Base-by-base conservation (phyloP, 768 basidiomycete species). In the Tricholoma sp. region DNA sequence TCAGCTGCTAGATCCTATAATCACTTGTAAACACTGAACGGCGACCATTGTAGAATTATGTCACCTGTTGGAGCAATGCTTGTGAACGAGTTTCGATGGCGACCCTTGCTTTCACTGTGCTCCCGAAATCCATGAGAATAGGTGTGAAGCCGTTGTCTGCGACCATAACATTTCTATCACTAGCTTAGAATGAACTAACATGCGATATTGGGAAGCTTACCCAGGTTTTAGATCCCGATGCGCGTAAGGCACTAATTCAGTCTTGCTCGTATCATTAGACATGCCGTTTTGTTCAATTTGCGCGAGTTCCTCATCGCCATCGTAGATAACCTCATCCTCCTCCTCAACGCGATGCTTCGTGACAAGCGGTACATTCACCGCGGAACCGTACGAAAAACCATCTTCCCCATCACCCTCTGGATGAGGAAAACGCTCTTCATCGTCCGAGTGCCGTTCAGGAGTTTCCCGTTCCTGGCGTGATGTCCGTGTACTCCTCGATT, bases 91-190 rank as follows among this genome's bases (percentile, higher is more conserved):
- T 93, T 58, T 89, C 83, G 57, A 98, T 81, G 22, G 76, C 78
- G 57, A 98, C 83, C 29, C 95, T 79, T 4, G 97, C 97, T 70
- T 89, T 91, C 66, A 87, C 79, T 1, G 89, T 82, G 61, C 94
- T 97, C 18, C 97, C 97, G 71, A 99, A 94, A 72, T 99, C 97
- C 97, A 99, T 99, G 8, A 99, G 82, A 57, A 99, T 91, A 1
- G 97, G 91, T 21, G 76, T 78, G 8, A 81, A 77, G 1, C 91
- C 93, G 54, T 97, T 91, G 65, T 99, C 96, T 12, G 94, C 83
- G 57, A 98, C 82, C 96, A 99, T 99, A 57, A 99, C 81, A 67
- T 99, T 99, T 52, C 94, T 98, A 45, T 11, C 27, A 12, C n/a
- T 22, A 22, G 14, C 35, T 53, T 41, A 39, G 52, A 52, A 54